Conservation (phyloP, 164 flowering plant species). For the Berberis thunbergii region DNA sequence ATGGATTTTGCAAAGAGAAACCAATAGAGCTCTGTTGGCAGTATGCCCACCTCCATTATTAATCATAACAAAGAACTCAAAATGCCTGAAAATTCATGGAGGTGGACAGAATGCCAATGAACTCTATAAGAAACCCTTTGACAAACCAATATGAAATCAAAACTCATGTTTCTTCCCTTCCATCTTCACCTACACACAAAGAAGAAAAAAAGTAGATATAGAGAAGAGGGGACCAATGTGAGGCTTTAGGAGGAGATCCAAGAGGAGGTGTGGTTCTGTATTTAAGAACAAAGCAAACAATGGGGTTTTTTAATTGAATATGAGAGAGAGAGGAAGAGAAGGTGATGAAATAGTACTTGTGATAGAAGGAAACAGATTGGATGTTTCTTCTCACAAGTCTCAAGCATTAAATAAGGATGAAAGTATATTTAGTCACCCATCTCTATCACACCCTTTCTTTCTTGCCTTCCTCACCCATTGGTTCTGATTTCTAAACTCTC, state of each 20-base stretch:
- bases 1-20: slow-evolving; percentile 67
- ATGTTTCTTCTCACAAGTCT: background rate
- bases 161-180: background rate
- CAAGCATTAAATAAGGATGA: no score
- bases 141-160: slow-evolving; percentile 52
- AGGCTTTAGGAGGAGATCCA: no score
- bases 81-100: slow-evolving; percentile 16
- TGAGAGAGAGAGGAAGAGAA: background rate
- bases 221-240: background rate
- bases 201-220: background rate
- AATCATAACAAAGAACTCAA: background rate
- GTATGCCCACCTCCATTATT: slow-evolving; percentile 83
- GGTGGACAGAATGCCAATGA: slow-evolving; percentile 99
- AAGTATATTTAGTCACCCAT: no score
- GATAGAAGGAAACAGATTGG: background rate
- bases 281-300: no score
- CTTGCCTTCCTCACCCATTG: no score
- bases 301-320: background rate
- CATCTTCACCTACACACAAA: background rate
- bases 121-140: slow-evolving; percentile 80
- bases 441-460: no score
- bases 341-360: background rate
- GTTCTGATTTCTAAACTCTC: no score
- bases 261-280: no score
- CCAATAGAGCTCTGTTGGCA: slow-evolving; percentile 81